Base-by-base conservation (phyloP, 2,329 filamentous ascomycete species). In the Trichocomaceae sp. region DNA sequence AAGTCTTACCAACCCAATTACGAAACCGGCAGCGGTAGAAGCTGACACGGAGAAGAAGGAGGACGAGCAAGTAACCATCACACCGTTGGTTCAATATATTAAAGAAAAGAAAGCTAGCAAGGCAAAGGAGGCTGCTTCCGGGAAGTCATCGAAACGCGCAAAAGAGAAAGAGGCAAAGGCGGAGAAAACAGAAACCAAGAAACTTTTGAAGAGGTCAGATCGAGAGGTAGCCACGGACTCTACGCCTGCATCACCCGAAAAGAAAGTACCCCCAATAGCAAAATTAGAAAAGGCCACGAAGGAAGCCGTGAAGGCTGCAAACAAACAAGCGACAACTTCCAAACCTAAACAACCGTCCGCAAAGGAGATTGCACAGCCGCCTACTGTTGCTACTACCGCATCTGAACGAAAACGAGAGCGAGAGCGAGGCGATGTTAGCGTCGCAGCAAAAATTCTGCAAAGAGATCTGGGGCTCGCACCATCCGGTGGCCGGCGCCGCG, bases 31-130 rank as follows among this genome's bases (percentile, higher is more conserved):
- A 9, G 71, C 75, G 0, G 79, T 79, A 22, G 79, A 83, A 31
- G 58, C 72, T 4, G 61, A 66, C 12, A 80, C 79, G 41, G 70
- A 79, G 3, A 80, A 80, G 26, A 78, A 78, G 59, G 78, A 77
- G 57, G 72, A 73, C 59, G 78, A 81, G 35, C 87, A 88, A 64
- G 79, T 88, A 48, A 90, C 83, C 22, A 91, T 85, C 0, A 97
- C 93, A 0, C 93, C 93, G 0, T 74, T 99, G 51, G 88, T 97
- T 52, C 90, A 96, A 66, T 95, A 85, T 61, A 79, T 96, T 35
- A 87, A 87, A 61, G 91, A 96, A 69, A 96, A 95, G 74, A 96
- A 95, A 74, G 89, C 89, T 13, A 89, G 83, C 67, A 83, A 83
- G 65, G 79, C 79, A 52, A 90, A 87, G 70, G 87, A 87, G 45